phyloP scores from a whole-genome alignment of 495 filamentous ascomycete species.

The Saxispiralis lemnorum region DNA sequence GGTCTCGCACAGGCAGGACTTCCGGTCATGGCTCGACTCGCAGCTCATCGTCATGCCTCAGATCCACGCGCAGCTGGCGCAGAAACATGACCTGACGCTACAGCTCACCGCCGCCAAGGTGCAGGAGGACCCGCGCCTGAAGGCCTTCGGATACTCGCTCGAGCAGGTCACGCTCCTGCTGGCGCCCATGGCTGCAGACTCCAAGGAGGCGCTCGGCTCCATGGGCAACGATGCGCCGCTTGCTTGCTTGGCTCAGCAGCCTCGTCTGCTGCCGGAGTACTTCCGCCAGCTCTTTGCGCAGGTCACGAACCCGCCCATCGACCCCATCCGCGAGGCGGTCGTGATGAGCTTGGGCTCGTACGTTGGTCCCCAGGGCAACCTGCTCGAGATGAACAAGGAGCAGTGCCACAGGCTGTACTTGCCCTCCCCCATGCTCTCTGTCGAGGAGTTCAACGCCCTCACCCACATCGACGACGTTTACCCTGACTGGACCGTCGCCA shows the following conservation, averaged over 20 bases:
- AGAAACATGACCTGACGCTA: conserved; percentile 42
- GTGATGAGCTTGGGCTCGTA: conserved; percentile 99
- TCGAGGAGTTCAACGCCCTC: conserved; percentile 81
- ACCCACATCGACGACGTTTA: conserved; percentile 60
- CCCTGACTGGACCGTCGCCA: conserved; percentile 73
- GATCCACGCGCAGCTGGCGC: conserved; percentile 42
- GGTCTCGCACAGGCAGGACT: conserved; percentile 71
- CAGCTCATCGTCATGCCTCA: conserved; percentile 68
- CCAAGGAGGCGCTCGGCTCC: conserved; percentile 96
- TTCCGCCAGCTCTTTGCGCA: conserved; percentile 98
- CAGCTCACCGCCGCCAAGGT: conserved; percentile 55
- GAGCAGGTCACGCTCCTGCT: conserved; percentile 91
- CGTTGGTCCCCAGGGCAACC: conserved; percentile 90
- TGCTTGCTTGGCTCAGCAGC: conserved; percentile 76
- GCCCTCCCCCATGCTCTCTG: conserved; percentile 77
- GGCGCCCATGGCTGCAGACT: conserved; percentile 93
- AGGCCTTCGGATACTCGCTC: conserved; percentile 88
- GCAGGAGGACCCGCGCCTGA: conserved; percentile 70
- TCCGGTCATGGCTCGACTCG: conserved; percentile 73
- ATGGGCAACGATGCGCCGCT: conserved; percentile 98
- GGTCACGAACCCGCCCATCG: conserved; percentile 97
- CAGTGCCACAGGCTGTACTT: conserved; percentile 80
- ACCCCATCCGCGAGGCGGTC: conserved; percentile 94
- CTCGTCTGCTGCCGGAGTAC: conserved; percentile 88
- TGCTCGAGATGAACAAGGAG: conserved; percentile 81